Evolutionary conservation across 371 early-diverging fungal genomes (phyloP).

Genomic region (Mycotypha africana): DNA sequence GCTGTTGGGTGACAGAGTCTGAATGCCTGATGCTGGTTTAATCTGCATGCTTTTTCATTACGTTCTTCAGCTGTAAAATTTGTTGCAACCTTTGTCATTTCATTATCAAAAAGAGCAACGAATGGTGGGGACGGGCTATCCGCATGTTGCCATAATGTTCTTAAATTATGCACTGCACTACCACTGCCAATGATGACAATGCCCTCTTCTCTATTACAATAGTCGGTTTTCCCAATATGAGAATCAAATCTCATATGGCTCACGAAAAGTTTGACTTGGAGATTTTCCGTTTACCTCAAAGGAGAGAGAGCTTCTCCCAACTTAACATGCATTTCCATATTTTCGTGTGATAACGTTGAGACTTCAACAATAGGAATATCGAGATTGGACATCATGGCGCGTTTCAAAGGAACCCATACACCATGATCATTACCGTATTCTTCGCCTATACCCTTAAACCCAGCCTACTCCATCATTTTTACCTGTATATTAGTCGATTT

Average conservation of each 20-base stretch:
- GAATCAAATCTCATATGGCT: no score
- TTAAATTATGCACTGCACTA: constrained; percentile 55
- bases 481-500: no score
- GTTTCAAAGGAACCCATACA: constrained; percentile 56
- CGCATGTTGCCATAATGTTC: constrained; percentile 27
- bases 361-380: constrained; percentile 57
- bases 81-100: constrained; percentile 15
- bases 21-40: constrained; percentile 19
- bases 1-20: constrained; percentile 34
- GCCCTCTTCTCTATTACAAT: constrained; percentile 35
- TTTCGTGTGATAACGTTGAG: constrained; percentile 34
- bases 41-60: constrained; percentile 7
- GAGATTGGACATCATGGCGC: constrained; percentile 46
- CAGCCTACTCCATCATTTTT: constrained; percentile 14
- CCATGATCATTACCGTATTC: constrained; percentile 60
- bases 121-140: constrained; percentile 21
- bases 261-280: background rate
- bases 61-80: constrained; percentile 17
- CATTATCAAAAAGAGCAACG: constrained; percentile 23
- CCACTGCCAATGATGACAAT: constrained; percentile 59
- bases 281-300: constrained; percentile 15
- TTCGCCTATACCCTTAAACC: constrained; percentile 31
- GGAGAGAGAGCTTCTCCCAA: constrained; percentile 28
- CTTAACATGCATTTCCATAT: constrained; percentile 19
- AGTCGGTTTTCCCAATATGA: background rate